Evolutionary conservation across 805 yeast species (phyloP).

Genomic region (Nakazawaea laoshanensis): DNA sequence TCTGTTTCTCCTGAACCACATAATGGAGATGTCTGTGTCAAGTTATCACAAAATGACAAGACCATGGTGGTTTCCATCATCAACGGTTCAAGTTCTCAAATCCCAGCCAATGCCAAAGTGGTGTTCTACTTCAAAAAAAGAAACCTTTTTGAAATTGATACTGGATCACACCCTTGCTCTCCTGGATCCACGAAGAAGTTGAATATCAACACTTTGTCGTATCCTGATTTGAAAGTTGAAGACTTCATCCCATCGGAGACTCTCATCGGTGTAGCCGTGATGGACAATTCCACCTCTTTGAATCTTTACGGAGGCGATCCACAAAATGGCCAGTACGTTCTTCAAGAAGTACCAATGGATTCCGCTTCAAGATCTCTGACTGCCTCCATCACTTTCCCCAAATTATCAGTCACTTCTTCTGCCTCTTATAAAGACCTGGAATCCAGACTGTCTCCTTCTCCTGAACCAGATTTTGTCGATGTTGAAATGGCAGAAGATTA

Average conservation of each 20-base stretch:
- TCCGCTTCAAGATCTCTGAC: too few species aligned
- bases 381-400: constrained; percentile 10
- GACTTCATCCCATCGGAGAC: constrained; percentile 3
- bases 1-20: background rate
- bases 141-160: background rate
- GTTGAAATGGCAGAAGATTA: constrained; percentile 7
- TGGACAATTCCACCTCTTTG: too few species aligned
- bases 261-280: too few species aligned
- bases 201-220: constrained; percentile 1
- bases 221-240: background rate
- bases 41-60: background rate
- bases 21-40: background rate
- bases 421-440: background rate
- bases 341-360: too few species aligned
- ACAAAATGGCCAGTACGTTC: too few species aligned
- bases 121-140: constrained; percentile 1
- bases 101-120: constrained; percentile 5
- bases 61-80: background rate
- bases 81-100: constrained; percentile 3
- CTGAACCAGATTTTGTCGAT: constrained; percentile 9
- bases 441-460: constrained; percentile 1
- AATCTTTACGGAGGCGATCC: too few species aligned
- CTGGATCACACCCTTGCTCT: constrained; percentile 7
- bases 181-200: background rate
- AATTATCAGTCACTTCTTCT: constrained; percentile 3